Percentiles rank a stretch among this genome's conserved stretches.
phyloP scores from a whole-genome alignment of 306 rosid species.

The Lathyrus tuberosus region DNA sequence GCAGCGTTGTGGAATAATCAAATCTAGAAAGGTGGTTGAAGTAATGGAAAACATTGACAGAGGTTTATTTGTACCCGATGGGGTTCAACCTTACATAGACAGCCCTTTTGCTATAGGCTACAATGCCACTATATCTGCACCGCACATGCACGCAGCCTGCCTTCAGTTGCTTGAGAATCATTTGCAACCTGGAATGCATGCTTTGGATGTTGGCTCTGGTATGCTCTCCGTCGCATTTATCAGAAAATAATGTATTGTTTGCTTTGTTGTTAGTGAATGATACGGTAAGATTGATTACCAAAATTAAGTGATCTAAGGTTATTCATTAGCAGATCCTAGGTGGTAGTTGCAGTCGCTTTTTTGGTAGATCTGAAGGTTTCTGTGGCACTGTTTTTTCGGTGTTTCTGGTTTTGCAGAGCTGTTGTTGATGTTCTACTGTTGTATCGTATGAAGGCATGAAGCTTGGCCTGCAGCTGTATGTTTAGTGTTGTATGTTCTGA shows the following conservation, averaged over 20 bases:
- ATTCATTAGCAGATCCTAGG: no score
- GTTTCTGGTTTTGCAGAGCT: no score
- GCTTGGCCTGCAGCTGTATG: no score
- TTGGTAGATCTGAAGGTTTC: no score
- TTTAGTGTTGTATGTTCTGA: no score
- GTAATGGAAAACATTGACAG: conserved; percentile 81
- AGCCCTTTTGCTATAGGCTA: conserved; percentile 83
- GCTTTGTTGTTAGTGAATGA: conserved; percentile 10
- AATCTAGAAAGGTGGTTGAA: conserved; percentile 68
- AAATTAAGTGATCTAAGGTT: no score
- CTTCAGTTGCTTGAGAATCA: conserved; percentile 82
- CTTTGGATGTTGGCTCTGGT: conserved; percentile 96
- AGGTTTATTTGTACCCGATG: conserved; percentile 76
- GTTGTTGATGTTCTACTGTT: no score
- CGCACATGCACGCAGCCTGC: conserved; percentile 97
- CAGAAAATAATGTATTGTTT: not conserved
- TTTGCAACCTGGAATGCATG: conserved; percentile 90
- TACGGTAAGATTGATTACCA: not conserved
- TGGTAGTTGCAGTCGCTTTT: no score
- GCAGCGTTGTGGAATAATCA: conserved; percentile 65
- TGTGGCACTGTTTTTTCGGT: no score
- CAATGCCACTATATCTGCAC: conserved; percentile 97
- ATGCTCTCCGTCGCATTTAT: not conserved
- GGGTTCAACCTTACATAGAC: conserved; percentile 70
- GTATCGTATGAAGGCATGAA: no score